Evolutionary conservation across 306 rosid genomes (phyloP).

Genomic region (Corylus avellana): DNA sequence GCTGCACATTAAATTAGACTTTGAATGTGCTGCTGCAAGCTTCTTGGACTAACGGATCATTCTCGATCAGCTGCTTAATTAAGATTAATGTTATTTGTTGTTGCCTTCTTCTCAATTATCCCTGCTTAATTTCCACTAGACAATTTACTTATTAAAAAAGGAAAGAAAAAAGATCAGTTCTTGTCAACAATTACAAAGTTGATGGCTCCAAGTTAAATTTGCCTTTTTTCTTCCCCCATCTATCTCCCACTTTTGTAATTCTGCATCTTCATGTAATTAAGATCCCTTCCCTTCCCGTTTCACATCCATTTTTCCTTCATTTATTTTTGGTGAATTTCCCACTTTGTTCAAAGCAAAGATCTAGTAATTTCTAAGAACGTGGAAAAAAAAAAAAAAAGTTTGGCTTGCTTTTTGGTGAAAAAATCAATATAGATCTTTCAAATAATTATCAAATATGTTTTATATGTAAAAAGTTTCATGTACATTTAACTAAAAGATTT

Average conservation of each 20-base stretch:
- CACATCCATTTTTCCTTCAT: neutral
- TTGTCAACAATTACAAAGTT: constrained; percentile 33
- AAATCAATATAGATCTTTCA: neutral
- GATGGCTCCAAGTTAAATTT: constrained; percentile 11
- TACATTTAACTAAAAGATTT: too few species aligned
- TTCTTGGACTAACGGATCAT: constrained; percentile 34
- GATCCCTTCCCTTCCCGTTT: constrained; percentile 6
- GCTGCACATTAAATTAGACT: constrained; percentile 70
- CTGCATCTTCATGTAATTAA: constrained; percentile 27
- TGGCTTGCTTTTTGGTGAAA: too few species aligned
- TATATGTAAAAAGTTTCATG: too few species aligned
- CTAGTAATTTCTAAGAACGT: too few species aligned
- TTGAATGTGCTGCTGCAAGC: constrained; percentile 16
- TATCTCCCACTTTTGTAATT: constrained; percentile 27
- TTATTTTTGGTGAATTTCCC: too few species aligned
- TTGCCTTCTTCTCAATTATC: constrained; percentile 6
- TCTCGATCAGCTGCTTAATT: constrained; percentile 13
- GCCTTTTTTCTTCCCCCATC: constrained; percentile 13
- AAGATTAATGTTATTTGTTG: constrained; percentile 26
- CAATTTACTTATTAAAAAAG: neutral
- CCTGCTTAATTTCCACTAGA: neutral
- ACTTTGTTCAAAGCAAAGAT: too few species aligned
- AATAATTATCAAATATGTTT: too few species aligned
- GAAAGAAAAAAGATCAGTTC: constrained; percentile 6
- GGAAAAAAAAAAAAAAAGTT: too few species aligned